Base-by-base conservation (phyloP, 306 rosid genomes). In the Ziziphus jujuba region DNA sequence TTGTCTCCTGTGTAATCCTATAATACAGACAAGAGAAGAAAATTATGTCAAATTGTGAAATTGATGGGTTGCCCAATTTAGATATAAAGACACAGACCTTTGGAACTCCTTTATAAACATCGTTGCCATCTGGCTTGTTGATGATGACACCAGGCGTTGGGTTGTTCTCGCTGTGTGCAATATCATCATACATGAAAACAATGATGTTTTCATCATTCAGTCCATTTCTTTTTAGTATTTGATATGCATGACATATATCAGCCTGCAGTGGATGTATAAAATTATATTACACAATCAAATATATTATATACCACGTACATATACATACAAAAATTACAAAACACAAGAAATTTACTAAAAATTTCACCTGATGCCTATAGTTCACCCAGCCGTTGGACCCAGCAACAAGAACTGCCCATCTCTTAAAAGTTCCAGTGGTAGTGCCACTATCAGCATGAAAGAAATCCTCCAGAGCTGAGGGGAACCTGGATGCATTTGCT, bases 181-280 rank as follows among this genome's bases (percentile, higher is more conserved):
- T 85, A 34, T 85, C 90, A 23, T 85, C 87, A 15, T 85, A 79
- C 90, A 82, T 82, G 74, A 85, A 85, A 22, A 85, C 85, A 5
- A 85, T 51, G 7, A 82, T 82, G 74, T 85, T 82, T 19, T 82
- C 84, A 40, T 85, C 87, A 0, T 47, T 43, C 16, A 85, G 21
- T 0, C 90, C 90, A 5, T 85, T 87, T 61, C 77, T 85, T 56
- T 24, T 80, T 48, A 85, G 53, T 40, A 85, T 61, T 71, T 82
- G 87, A 22, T 82, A 85, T 58, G 87, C 85, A 72, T 85, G 90
- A 45, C 84, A 85, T 16, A 85, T 62, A 63, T 85, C 90, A 11
- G 90, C 90, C 79, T 82, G 63, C 53, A 52, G 11, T 35, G 51
- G 5, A 11, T 17, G 17, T 11, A 36, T 31, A 19, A 51, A 8